These are phyloP conservation scores for Alternaria sp. DNA, from an alignment of 2,329 filamentous ascomycete genomes.

Conservation along the genomic window DNA sequence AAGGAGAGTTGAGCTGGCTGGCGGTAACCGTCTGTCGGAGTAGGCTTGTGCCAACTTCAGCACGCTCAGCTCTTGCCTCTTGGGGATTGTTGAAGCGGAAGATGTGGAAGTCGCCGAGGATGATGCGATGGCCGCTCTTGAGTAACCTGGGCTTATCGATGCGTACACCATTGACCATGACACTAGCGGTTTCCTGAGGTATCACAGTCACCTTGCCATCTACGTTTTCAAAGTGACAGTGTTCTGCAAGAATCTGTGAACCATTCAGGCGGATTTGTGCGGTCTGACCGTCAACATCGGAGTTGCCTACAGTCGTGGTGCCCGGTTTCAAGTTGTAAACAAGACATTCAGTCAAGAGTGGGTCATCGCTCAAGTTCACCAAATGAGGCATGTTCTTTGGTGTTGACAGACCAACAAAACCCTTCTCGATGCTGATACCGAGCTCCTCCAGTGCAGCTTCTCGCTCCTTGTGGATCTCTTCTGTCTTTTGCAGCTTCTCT, in stretches of 20 bases:
- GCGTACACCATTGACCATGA: constrained; percentile 96
- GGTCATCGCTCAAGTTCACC: constrained; percentile 85
- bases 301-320: constrained; percentile 91
- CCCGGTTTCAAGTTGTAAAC: constrained; percentile 98
- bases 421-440: constrained; percentile 98
- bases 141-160: constrained; percentile 86
- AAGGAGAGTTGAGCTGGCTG: constrained; percentile 70
- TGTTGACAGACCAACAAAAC: constrained; percentile 91
- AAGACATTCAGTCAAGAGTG: constrained; percentile 90
- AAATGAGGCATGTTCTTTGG: constrained; percentile 99
- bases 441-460: constrained; percentile 95
- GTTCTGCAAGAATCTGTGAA: constrained; percentile 87
- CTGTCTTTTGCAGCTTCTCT: constrained; percentile 91
- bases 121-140: constrained; percentile 91
- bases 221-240: constrained; percentile 92
- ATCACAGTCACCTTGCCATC: constrained; percentile 93
- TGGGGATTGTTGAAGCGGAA: constrained; percentile 98
- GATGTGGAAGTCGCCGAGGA: constrained; percentile 97
- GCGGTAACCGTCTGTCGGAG: constrained; percentile 80
- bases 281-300: constrained; percentile 77
- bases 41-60: constrained; percentile 77
- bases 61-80: constrained; percentile 91
- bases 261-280: constrained; percentile 94
- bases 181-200: constrained; percentile 87
- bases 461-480: constrained; percentile 96